Percentiles rank a stretch among this genome's conserved stretches.
Conservation (phyloP, 2,329 filamentous ascomycete genomes). For the Fusarium continuum region DNA sequence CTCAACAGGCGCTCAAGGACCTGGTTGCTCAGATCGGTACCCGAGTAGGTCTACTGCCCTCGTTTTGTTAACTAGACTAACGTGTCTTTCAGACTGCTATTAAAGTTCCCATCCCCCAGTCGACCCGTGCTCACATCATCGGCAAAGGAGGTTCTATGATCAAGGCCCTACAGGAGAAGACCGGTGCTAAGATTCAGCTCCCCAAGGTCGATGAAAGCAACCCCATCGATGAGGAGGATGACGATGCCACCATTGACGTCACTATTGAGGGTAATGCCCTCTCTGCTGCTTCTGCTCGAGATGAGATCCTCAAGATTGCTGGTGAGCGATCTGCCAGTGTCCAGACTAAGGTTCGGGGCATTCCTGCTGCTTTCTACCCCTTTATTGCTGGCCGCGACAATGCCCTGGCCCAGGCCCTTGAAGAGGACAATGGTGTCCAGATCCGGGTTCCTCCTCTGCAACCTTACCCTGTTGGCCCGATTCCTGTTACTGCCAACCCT, state of each 20-base stretch:
- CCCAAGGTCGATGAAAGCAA: constrained; percentile 78
- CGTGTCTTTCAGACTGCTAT: constrained; percentile 59
- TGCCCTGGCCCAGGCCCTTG: constrained; percentile 71
- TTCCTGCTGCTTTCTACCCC: constrained; percentile 93
- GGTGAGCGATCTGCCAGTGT: constrained; percentile 85
- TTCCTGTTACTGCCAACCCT: constrained; percentile 67
- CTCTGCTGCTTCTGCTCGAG: constrained; percentile 82
- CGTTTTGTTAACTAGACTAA: constrained; percentile 30
- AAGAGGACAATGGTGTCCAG: constrained; percentile 80
- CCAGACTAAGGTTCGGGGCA: constrained; percentile 80
- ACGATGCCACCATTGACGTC: constrained; percentile 86
- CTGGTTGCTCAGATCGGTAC: constrained; percentile 87
- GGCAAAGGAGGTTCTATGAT: constrained; percentile 91
- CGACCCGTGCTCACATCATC: constrained; percentile 88
- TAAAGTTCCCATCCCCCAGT: constrained; percentile 82
- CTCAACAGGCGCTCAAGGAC: constrained; percentile 88
- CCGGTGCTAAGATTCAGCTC: constrained; percentile 89
- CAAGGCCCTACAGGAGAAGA: constrained; percentile 87
- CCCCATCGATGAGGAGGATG: constrained; percentile 71
- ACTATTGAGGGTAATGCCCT: constrained; percentile 90
- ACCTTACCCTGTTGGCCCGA: constrained; percentile 75
- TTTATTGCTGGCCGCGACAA: constrained; percentile 89
- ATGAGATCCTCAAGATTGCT: constrained; percentile 87
- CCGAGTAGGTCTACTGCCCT: constrained; percentile 65
- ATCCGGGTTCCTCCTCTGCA: constrained; percentile 86